Percentiles rank a stretch among this genome's conserved stretches.
Conservation (phyloP, 805 yeast genomes). For the Candida khao-thaluensis region DNA sequence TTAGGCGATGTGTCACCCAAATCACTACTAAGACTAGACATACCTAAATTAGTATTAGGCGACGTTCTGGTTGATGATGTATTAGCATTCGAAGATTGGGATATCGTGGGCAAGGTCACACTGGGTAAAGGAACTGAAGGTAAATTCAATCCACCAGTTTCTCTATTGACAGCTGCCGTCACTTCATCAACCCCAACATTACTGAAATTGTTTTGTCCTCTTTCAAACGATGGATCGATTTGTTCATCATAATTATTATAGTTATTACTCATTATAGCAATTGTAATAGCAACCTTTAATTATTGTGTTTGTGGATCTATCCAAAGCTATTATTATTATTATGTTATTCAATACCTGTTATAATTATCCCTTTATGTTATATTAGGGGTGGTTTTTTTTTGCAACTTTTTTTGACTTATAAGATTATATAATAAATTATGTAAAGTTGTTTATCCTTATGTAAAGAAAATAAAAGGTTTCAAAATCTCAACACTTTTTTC, state of each 20-base stretch:
- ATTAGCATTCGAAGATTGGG: conserved; percentile 5
- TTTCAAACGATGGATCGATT: conserved; percentile 32
- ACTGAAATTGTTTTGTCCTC: conserved; percentile 14
- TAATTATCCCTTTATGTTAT: too few species aligned
- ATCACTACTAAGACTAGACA: not conserved
- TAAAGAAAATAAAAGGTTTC: not conserved
- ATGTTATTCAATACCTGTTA: too few species aligned
- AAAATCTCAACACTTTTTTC: conserved; percentile 4
- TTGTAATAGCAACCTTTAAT: not conserved
- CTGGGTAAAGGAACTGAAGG: conserved; percentile 4
- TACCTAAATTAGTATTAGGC: not conserved
- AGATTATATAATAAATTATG: conserved; percentile 13
- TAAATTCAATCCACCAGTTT: not conserved
- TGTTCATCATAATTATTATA: conserved; percentile 23
- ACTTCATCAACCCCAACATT: conserved; percentile 17
- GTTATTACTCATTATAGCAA: conserved; percentile 13
- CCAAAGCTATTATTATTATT: too few species aligned
- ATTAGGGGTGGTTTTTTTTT: too few species aligned
- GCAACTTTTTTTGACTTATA: conserved; percentile 6
- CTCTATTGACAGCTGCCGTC: conserved; percentile 19
- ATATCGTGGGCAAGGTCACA: conserved; percentile 6
- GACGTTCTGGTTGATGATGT: conserved; percentile 11
- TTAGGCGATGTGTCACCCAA: not conserved
- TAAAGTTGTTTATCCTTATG: conserved; percentile 5
- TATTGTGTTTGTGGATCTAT: too few species aligned